Conservation (phyloP, 75 land plant species). For the Pinus albicaulis region DNA sequence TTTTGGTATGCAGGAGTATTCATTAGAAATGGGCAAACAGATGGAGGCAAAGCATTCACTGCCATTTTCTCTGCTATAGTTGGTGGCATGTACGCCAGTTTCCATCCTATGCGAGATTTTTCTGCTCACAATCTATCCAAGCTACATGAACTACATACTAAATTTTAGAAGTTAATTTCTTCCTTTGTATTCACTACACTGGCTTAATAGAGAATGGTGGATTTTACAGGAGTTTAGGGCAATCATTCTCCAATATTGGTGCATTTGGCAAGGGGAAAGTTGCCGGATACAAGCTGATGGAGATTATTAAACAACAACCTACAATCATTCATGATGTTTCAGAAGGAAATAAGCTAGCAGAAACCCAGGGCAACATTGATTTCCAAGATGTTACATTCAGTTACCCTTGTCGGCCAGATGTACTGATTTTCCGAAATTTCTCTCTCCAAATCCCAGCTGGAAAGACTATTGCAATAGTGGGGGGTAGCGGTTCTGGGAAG, state of each 20-base stretch:
- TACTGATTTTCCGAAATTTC: slow-evolving; percentile 70
- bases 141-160: not conserved
- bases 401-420: slow-evolving; percentile 92
- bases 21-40: slow-evolving; percentile 65
- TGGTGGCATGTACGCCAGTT: slow-evolving; percentile 82
- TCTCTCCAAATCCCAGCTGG: slow-evolving; percentile 85
- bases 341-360: slow-evolving; percentile 55
- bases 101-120: not conserved
- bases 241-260: slow-evolving; percentile 78
- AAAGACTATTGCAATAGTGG: slow-evolving; percentile 89
- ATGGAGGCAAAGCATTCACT: slow-evolving; percentile 90
- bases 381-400: slow-evolving; percentile 79
- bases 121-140: not conserved
- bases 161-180: not conserved
- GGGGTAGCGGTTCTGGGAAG: slow-evolving; percentile 98
- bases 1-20: slow-evolving; percentile 97
- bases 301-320: slow-evolving; percentile 80
- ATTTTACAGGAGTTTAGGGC: slow-evolving; percentile 79
- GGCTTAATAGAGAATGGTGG: not conserved
- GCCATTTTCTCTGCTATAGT: slow-evolving; percentile 92
- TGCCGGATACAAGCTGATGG: slow-evolving; percentile 85
- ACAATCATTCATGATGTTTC: slow-evolving; percentile 47
- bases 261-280: slow-evolving; percentile 92
- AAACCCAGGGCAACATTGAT: slow-evolving; percentile 84
- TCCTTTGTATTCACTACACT: not conserved